Conservation (phyloP, 2,329 filamentous ascomycete species). For the Neonectria punicea region DNA sequence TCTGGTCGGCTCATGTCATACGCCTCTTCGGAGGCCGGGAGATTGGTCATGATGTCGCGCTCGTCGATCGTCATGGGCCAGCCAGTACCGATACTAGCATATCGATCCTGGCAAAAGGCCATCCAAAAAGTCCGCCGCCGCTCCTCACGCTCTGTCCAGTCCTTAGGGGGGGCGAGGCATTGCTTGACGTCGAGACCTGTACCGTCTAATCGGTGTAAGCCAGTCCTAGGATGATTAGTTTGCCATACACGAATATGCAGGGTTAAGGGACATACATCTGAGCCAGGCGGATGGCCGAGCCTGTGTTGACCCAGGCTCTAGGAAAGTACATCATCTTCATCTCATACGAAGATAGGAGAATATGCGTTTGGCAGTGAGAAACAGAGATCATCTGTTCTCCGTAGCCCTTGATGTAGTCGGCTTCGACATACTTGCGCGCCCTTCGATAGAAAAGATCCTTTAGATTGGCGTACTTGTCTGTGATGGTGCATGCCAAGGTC, state of each 20-base stretch:
- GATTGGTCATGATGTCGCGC: constrained; percentile 85
- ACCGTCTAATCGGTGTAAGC: constrained; percentile 87
- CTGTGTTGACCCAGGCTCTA: constrained; percentile 92
- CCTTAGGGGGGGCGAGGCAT: constrained; percentile 83
- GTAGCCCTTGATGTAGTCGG: constrained; percentile 90
- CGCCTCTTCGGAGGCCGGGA: constrained; percentile 86
- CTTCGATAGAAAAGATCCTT: constrained; percentile 92
- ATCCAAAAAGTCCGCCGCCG: constrained; percentile 94
- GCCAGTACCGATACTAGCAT: constrained; percentile 94
- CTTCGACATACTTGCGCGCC: constrained; percentile 88
- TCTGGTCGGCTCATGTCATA: constrained; percentile 84
- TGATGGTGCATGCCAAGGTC: constrained; percentile 88
- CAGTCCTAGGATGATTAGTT: constrained; percentile 74
- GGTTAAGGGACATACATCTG: constrained; percentile 73
- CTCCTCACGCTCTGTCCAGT: constrained; percentile 96
- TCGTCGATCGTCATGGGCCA: constrained; percentile 98
- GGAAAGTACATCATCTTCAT: constrained; percentile 99
- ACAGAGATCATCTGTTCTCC: constrained; percentile 90
- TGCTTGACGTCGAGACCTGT: constrained; percentile 89
- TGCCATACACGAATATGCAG: not conserved
- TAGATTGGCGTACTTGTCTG: constrained; percentile 81
- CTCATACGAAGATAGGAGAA: constrained; percentile 83
- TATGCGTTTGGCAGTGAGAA: constrained; percentile 86
- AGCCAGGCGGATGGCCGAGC: constrained; percentile 79
- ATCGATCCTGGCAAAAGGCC: constrained; percentile 89